phyloP scores from a whole-genome alignment of 2,329 filamentous ascomycete species.

The Chaetomium sp. region DNA sequence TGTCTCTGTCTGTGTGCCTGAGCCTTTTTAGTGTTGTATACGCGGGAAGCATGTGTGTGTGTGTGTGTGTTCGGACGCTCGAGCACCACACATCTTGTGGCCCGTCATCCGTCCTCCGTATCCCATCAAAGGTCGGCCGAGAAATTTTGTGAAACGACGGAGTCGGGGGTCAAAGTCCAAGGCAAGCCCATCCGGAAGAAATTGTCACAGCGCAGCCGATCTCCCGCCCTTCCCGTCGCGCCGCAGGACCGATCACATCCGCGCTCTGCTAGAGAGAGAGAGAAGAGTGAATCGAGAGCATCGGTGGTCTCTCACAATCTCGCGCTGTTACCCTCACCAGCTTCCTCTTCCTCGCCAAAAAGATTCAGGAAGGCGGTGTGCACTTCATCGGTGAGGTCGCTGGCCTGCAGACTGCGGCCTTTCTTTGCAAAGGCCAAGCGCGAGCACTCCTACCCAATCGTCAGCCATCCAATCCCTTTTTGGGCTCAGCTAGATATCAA shows the following conservation, averaged over 20 bases:
- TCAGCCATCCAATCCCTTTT: neutral
- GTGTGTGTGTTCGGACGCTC: neutral
- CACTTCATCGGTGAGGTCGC: slow-evolving; percentile 87
- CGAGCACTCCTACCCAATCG: slow-evolving; percentile 60
- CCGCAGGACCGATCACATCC: neutral
- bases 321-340: slow-evolving; percentile 7
- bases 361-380: slow-evolving; percentile 72
- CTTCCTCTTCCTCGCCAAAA: slow-evolving; percentile 61
- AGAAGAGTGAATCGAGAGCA: neutral
- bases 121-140: slow-evolving; percentile 6
- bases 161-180: neutral
- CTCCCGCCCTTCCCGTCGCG: slow-evolving; percentile 7
- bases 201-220: slow-evolving; percentile 7
- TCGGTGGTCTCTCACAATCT: slow-evolving; percentile 14
- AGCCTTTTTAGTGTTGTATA: too few species aligned
- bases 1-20: too few species aligned
- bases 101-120: too few species aligned
- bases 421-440: slow-evolving; percentile 78
- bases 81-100: neutral
- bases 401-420: slow-evolving; percentile 83
- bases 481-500: too few species aligned
- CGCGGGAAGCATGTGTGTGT: neutral
- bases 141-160: neutral
- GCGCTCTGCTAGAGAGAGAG: neutral
- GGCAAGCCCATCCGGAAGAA: neutral